A percentile compares a stretch with the other conserved stretches of the same genome.
phyloP scores from a whole-genome alignment of 78 protist genomes.

The Dictyostelium intermedium region DNA sequence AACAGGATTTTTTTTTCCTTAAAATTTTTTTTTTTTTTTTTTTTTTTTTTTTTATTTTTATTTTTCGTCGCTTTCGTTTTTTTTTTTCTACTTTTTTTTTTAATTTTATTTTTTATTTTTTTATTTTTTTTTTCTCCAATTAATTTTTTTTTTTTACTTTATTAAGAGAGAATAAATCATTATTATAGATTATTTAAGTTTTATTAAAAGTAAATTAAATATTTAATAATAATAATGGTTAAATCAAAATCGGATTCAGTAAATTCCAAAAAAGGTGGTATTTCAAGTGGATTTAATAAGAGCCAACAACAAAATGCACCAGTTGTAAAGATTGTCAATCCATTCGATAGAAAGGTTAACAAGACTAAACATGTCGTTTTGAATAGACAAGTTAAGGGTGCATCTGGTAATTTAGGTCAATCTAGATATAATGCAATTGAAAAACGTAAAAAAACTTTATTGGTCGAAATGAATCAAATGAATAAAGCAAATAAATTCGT shows the following conservation, averaged over 20 bases:
- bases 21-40: neutral
- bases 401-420: constrained; percentile 71
- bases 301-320: neutral
- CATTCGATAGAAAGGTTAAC: constrained; percentile 66
- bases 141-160: neutral
- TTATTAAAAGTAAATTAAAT: no score
- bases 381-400: constrained; percentile 39
- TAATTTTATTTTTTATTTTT: no score
- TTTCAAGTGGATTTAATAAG: neutral
- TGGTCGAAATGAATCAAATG: constrained; percentile 52
- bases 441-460: constrained; percentile 68
- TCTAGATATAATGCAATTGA: constrained; percentile 80
- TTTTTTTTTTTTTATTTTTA: neutral
- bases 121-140: neutral
- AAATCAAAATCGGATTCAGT: constrained; percentile 30
- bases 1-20: no score
- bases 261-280: neutral
- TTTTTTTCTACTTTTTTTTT: no score
- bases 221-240: neutral
- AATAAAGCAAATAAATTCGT: constrained; percentile 49
- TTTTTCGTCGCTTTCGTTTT: no score
- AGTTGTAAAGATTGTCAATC: constrained; percentile 50
- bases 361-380: constrained; percentile 49
- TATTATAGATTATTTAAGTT: no score
- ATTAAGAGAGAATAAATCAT: no score